phyloP scores from a whole-genome alignment of 1,139 yeast species.

The Candida tropicalis region DNA sequence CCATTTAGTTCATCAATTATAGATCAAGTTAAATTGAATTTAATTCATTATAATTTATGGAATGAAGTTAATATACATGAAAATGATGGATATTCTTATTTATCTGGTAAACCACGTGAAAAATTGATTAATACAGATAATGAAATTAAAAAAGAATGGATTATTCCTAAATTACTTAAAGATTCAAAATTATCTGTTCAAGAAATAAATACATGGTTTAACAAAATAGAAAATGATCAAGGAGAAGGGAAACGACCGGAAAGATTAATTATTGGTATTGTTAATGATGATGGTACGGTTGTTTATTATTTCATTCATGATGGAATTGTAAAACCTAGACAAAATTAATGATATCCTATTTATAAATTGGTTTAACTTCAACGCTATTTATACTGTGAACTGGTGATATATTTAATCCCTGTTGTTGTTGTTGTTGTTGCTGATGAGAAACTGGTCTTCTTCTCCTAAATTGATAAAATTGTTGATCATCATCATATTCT shows the following conservation, averaged over 20 bases:
- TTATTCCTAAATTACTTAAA: conserved; percentile 28
- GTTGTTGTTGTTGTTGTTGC: neutral
- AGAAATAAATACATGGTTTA: conserved; percentile 38
- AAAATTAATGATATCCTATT: conserved; percentile 31
- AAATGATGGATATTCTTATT: conserved; percentile 4
- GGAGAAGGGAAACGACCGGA: conserved; percentile 26
- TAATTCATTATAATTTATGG: conserved; percentile 61
- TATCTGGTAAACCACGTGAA: conserved; percentile 36
- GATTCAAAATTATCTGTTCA: conserved; percentile 19
- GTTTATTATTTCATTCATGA: conserved; percentile 66
- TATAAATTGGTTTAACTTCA: conserved; percentile 4
- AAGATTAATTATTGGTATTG: conserved; percentile 56
- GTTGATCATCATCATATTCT: conserved; percentile 6
- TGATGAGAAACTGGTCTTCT: neutral
- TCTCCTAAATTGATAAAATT: conserved; percentile 15
- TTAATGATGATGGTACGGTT: conserved; percentile 66
- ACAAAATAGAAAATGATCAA: neutral
- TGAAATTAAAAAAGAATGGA: conserved; percentile 34
- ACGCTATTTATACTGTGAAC: conserved; percentile 6
- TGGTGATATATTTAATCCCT: neutral
- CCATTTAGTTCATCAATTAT: conserved; percentile 12
- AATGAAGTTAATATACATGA: conserved; percentile 33
- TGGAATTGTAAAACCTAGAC: conserved; percentile 63
- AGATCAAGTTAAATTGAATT: conserved; percentile 41
- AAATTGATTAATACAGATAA: conserved; percentile 28